phyloP scores from a whole-genome alignment of 176 grass and related monocot genomes.

The Oryza nivara region DNA sequence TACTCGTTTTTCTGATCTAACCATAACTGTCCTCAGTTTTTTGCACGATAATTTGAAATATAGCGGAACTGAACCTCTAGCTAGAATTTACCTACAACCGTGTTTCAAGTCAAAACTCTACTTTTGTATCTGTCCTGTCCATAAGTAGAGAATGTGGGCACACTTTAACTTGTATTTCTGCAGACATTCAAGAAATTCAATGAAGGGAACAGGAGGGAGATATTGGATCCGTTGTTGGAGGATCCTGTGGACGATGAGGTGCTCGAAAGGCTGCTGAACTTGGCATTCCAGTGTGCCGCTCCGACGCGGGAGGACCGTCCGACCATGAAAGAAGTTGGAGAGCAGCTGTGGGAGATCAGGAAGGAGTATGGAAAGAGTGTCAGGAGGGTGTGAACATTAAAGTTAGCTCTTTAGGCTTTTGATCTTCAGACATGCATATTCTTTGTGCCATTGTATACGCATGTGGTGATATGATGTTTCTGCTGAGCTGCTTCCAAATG shows the following conservation, averaged over 20 bases:
- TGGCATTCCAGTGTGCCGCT: constrained; percentile 83
- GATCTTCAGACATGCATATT: not conserved
- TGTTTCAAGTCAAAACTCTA: not conserved
- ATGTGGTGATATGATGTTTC: constrained; percentile 21
- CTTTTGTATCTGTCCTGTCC: not conserved
- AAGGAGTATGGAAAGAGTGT: constrained; percentile 62
- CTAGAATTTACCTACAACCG: not conserved
- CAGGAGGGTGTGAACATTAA: constrained; percentile 17
- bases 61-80: not conserved
- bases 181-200: constrained; percentile 94
- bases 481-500: constrained; percentile 20
- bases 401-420: not conserved
- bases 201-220: constrained; percentile 73
- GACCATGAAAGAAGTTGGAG: constrained; percentile 87
- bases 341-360: constrained; percentile 96
- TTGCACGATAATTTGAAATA: not conserved
- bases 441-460: not conserved
- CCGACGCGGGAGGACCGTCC: constrained; percentile 78
- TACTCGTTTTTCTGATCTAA: not conserved
- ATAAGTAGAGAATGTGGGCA: not conserved
- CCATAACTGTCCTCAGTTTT: not conserved
- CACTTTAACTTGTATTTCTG: not conserved
- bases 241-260: constrained; percentile 70
- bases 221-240: constrained; percentile 82
- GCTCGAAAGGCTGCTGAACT: constrained; percentile 61